These are phyloP conservation scores for Gynandropsis gynandra DNA, from an alignment of 345 rosid species.

Conservation along the genomic window DNA sequence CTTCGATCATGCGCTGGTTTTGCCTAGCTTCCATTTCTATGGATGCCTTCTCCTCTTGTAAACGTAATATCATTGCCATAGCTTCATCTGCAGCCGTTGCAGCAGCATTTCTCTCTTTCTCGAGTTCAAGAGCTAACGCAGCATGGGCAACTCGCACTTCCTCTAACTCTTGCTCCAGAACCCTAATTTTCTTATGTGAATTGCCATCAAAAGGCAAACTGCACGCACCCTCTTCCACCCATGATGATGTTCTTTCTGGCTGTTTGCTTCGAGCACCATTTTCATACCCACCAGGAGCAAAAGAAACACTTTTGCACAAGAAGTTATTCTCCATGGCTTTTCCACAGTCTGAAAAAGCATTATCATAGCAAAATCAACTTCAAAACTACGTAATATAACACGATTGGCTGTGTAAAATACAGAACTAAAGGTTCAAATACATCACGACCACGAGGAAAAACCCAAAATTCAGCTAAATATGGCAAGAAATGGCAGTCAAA, in stretches of 20 bases:
- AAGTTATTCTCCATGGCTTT: slow-evolving; percentile 8
- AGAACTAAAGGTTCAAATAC: too few relatives aligned
- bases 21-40: slow-evolving; percentile 69
- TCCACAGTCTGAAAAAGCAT: slow-evolving; percentile 6
- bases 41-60: slow-evolving; percentile 61
- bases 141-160: slow-evolving; percentile 38
- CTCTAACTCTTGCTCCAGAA: slow-evolving; percentile 38
- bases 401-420: too few relatives aligned
- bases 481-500: slow-evolving; percentile 8
- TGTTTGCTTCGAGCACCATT: slow-evolving; percentile 20
- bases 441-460: not conserved
- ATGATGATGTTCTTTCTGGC: slow-evolving; percentile 22
- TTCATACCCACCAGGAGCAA: slow-evolving; percentile 21
- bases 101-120: slow-evolving; percentile 73
- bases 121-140: slow-evolving; percentile 50
- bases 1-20: slow-evolving; percentile 69
- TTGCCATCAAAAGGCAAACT: slow-evolving; percentile 22
- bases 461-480: not conserved
- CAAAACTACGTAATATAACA: too few relatives aligned
- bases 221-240: slow-evolving; percentile 23
- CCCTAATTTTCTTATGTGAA: slow-evolving; percentile 24
- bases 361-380: not conserved
- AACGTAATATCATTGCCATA: slow-evolving; percentile 54
- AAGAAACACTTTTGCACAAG: slow-evolving; percentile 18
- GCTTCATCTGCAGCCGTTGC: slow-evolving; percentile 73